A percentile compares a stretch with the other conserved stretches of the same genome.
Evolutionary conservation across 2,329 filamentous ascomycete genomes (phyloP).

Genomic region (Tolypocladium capitatum): DNA sequence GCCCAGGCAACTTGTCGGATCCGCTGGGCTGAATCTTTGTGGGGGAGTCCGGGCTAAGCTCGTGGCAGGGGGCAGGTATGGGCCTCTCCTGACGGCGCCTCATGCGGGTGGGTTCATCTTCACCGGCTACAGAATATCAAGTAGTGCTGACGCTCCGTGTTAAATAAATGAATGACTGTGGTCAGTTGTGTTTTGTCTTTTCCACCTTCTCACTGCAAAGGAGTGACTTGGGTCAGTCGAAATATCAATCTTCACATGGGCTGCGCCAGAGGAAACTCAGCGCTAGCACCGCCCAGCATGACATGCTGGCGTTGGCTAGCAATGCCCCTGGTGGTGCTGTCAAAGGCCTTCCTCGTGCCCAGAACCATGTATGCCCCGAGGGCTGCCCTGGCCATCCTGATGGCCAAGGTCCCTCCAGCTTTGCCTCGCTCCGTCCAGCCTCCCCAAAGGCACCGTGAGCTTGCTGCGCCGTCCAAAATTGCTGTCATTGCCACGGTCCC

Average conservation of each 20-base stretch:
- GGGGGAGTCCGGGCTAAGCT: neutral
- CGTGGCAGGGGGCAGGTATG: no score
- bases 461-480: neutral
- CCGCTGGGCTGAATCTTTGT: neutral
- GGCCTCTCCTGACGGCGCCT: no score
- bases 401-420: neutral
- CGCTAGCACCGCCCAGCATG: neutral
- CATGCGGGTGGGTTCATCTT: no score
- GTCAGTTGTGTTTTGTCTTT: neutral
- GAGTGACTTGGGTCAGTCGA: neutral
- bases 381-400: neutral
- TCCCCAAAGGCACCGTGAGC: neutral
- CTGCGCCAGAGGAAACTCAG: neutral
- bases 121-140: neutral
- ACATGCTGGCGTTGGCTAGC: neutral
- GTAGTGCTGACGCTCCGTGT: neutral
- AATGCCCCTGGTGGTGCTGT: neutral
- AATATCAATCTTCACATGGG: neutral
- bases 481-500: neutral
- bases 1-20: no score
- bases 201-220: constrained; percentile 1
- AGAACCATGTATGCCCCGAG: neutral
- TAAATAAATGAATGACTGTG: neutral
- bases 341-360: neutral
- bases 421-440: neutral